Percentiles rank a stretch among this genome's conserved stretches.
Conservation (phyloP, 2,329 filamentous ascomycete genomes). For the Grosmannia huntii region DNA sequence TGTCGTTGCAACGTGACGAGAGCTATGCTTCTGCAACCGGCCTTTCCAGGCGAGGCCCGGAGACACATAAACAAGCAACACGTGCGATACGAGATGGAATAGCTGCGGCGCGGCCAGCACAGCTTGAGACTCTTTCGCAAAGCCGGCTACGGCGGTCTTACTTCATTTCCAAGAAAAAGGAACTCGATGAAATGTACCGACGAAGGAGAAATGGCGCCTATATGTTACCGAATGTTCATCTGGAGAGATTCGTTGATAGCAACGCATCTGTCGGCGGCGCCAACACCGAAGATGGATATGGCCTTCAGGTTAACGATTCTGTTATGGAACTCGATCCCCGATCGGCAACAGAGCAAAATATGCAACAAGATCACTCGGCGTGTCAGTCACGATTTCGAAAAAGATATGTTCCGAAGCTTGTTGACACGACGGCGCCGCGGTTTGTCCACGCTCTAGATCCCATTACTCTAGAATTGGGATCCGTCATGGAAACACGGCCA, state of each 20-base stretch:
- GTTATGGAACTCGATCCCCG: neutral
- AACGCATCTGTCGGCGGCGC: neutral
- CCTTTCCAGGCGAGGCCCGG: neutral
- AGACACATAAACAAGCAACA: neutral
- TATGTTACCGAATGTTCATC: conserved; percentile 17
- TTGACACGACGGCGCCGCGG: conserved; percentile 39
- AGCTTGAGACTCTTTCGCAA: conserved; percentile 36
- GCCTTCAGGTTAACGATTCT: neutral
- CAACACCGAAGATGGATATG: neutral
- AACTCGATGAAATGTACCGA: conserved; percentile 42
- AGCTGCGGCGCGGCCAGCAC: conserved; percentile 28
- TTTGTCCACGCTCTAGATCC: conserved; percentile 42
- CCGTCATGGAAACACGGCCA: neutral
- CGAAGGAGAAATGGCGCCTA: conserved; percentile 18
- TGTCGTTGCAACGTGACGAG: neutral
- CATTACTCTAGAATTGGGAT: conserved; percentile 18
- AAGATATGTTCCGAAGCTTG: conserved; percentile 24
- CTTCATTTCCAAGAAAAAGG: conserved; percentile 39
- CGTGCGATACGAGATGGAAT: neutral
- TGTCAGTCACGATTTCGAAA: conserved; percentile 29
- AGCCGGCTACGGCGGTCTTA: conserved; percentile 17
- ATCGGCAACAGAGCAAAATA: neutral
- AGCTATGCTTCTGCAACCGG: neutral
- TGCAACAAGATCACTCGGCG: neutral
- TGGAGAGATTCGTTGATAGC: conserved; percentile 20